Conservation (phyloP, 805 yeast species). For the Myxozyma sirexii region DNA sequence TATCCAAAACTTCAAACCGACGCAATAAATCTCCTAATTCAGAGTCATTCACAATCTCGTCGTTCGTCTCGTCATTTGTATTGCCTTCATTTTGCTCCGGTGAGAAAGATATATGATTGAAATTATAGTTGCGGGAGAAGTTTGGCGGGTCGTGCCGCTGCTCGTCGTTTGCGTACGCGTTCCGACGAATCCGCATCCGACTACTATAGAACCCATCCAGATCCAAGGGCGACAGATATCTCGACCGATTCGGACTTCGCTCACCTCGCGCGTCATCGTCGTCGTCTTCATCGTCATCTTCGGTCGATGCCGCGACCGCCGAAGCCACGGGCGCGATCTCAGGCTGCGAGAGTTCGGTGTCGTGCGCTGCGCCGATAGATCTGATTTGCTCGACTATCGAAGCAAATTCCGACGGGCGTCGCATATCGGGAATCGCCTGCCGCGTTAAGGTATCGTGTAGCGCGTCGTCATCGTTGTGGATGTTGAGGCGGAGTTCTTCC, state of each 20-base stretch:
- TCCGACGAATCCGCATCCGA: constrained; percentile 21
- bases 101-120: constrained; percentile 1
- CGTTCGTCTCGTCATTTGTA: not conserved
- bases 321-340: not conserved
- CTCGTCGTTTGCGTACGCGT: constrained; percentile 5
- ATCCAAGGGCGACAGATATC: constrained; percentile 26
- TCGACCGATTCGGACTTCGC: not conserved
- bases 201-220: constrained; percentile 29
- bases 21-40: constrained; percentile 12
- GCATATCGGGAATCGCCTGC: constrained; percentile 3
- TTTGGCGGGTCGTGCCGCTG: not conserved
- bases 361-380: constrained; percentile 21
- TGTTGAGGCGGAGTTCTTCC: not conserved
- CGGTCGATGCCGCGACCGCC: not conserved
- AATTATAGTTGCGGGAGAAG: not conserved
- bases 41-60: not conserved
- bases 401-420: constrained; percentile 8
- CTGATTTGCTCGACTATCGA: constrained; percentile 27
- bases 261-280: not conserved
- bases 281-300: not conserved
- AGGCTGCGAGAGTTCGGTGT: constrained; percentile 2
- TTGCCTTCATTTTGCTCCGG: constrained; percentile 2
- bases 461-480: not conserved
- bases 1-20: constrained; percentile 21
- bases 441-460: not conserved